A percentile compares a stretch with the other conserved stretches of the same genome.
These are phyloP conservation scores for Mycena chlorophos DNA, from an alignment of 768 basidiomycete genomes.

Conservation along the genomic window DNA sequence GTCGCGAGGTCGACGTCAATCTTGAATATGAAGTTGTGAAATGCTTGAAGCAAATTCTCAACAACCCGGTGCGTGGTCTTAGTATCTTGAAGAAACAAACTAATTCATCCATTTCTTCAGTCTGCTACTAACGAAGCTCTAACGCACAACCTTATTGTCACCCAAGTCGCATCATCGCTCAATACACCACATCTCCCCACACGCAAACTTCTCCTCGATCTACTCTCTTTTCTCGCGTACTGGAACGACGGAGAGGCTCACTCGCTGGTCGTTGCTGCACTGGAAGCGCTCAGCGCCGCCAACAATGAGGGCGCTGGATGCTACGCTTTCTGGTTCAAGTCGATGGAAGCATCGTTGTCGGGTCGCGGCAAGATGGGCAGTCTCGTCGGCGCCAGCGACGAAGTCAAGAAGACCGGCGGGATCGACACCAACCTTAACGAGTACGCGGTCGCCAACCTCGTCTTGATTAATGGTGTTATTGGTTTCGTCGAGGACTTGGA, in stretches of 20 bases:
- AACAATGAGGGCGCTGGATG: conserved; percentile 61
- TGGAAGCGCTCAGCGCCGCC: conserved; percentile 69
- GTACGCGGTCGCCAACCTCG: conserved; percentile 78
- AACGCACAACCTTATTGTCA: conserved; percentile 69
- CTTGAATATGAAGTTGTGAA: conserved; percentile 90
- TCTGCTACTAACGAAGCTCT: conserved; percentile 71
- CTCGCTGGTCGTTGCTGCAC: conserved; percentile 68
- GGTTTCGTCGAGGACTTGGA: conserved; percentile 72
- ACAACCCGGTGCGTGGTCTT: conserved; percentile 50
- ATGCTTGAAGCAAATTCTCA: conserved; percentile 81
- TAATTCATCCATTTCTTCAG: conserved; percentile 34
- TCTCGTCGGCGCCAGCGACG: conserved; percentile 91
- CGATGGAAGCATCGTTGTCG: conserved; percentile 69
- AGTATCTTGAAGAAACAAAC: not conserved
- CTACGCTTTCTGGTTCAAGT: conserved; percentile 90
- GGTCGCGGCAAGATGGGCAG: conserved; percentile 95
- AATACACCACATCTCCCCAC: conserved; percentile 79
- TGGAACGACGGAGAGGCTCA: conserved; percentile 62
- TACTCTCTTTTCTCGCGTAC: conserved; percentile 73
- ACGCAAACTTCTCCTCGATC: conserved; percentile 75
- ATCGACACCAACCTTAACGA: conserved; percentile 73
- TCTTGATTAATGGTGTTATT: conserved; percentile 72
- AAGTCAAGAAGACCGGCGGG: conserved; percentile 69
- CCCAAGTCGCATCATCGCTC: conserved; percentile 78
- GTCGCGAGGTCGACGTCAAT: conserved; percentile 61